phyloP scores from a whole-genome alignment of 768 basidiomycete species.

The Hirschioporus abietinus region DNA sequence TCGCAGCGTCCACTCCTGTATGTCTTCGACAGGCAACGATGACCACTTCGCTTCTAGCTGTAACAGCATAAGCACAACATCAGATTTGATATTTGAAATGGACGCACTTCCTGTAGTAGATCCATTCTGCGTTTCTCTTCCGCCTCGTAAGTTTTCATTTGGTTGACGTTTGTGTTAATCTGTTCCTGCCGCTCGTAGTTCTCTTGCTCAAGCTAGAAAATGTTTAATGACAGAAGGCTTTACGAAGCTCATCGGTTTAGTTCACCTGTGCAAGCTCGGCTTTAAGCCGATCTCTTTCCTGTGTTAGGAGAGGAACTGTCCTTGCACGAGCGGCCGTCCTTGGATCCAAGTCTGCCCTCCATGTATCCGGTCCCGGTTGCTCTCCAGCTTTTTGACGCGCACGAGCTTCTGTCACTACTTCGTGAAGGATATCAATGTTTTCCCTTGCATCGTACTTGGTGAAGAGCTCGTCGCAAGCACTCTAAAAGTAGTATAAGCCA shows the following conservation, averaged over 20 bases:
- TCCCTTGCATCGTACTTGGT: slow-evolving; percentile 61
- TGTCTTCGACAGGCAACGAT: slow-evolving; percentile 55
- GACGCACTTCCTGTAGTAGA: slow-evolving; percentile 47
- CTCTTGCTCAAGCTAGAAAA: slow-evolving; percentile 49
- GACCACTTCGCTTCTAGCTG: slow-evolving; percentile 50
- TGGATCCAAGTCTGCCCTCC: slow-evolving; percentile 62
- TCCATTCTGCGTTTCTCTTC: slow-evolving; percentile 44
- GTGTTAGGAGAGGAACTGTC: slow-evolving; percentile 52
- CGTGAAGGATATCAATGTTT: slow-evolving; percentile 66
- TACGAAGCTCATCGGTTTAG: background rate
- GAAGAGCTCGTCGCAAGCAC: slow-evolving; percentile 65
- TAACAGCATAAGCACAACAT: slow-evolving; percentile 4
- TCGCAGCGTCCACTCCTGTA: slow-evolving; percentile 33
- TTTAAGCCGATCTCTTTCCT: slow-evolving; percentile 34
- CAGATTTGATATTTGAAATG: background rate
- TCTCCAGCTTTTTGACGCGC: slow-evolving; percentile 42
- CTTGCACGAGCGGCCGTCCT: slow-evolving; percentile 56
- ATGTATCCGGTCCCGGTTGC: slow-evolving; percentile 46
- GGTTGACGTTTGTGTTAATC: slow-evolving; percentile 42
- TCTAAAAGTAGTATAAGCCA: slow-evolving; percentile 29
- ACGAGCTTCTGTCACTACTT: slow-evolving; percentile 62
- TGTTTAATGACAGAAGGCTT: background rate
- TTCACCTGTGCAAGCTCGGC: slow-evolving; percentile 32
- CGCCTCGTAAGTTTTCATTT: slow-evolving; percentile 40
- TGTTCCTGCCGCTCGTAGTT: slow-evolving; percentile 44